phyloP scores from a whole-genome alignment of 176 grass and related monocot species.

The Aechmea fasciata region DNA sequence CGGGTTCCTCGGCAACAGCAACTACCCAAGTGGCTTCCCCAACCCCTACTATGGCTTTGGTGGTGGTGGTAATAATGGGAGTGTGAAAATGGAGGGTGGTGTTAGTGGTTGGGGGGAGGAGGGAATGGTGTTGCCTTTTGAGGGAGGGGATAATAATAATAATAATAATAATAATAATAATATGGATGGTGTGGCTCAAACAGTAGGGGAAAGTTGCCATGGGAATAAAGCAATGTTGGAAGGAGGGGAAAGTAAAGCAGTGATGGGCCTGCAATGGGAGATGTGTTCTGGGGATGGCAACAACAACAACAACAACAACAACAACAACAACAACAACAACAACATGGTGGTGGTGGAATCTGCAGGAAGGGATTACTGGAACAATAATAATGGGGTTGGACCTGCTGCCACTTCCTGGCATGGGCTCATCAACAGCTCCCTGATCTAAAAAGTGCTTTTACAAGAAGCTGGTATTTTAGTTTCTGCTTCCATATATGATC shows the following conservation, averaged over 20 bases:
- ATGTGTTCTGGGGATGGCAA: constrained; percentile 7
- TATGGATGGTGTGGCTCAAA: not conserved
- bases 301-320: no score
- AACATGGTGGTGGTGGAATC: constrained; percentile 10
- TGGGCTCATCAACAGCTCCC: constrained; percentile 20
- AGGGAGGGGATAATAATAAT: not conserved
- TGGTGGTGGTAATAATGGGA: not conserved
- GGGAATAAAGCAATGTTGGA: constrained; percentile 5
- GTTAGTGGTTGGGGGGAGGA: not conserved
- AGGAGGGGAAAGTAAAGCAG: constrained; percentile 6
- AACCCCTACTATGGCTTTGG: constrained; percentile 15
- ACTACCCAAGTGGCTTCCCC: not conserved
- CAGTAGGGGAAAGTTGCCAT: not conserved
- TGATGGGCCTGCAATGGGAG: constrained; percentile 18
- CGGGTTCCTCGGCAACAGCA: not conserved
- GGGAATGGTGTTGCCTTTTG: not conserved
- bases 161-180: not conserved
- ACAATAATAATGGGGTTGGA: not conserved
- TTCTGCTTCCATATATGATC: not conserved
- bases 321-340: not conserved
- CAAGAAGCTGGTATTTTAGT: not conserved
- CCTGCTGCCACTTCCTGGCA: constrained; percentile 2
- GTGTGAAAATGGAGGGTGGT: not conserved
- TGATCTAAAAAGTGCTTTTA: constrained; percentile 6
- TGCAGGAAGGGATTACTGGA: constrained; percentile 12